Base-by-base conservation (phyloP, 371 early-diverging fungal species). In the Syncephalastrum racemosum region DNA sequence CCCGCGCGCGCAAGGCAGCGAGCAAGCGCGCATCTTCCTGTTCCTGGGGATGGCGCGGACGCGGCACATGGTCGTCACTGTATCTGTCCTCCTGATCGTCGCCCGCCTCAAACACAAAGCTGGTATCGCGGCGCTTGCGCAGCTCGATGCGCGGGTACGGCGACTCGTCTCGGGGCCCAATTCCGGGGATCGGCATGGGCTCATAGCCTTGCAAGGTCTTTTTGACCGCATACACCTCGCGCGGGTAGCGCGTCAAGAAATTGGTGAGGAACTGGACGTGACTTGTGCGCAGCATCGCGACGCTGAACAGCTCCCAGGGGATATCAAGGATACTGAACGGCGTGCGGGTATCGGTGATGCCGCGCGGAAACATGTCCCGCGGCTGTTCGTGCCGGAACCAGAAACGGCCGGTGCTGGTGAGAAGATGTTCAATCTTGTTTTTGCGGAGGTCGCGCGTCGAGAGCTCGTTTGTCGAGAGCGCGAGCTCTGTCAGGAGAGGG, bases 201-300 rank as follows among this genome's bases (percentile, higher is more conserved):
- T 80, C 80, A 46, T 76, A 80, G 14, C 74, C 70, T 16, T 72
- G 72, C 4, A 80, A 20, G 7, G 71, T 77, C 54, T 81, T 75
- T 60, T 84, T 84, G 46, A 86, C 69, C 13, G 83, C 74, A 45
- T 79, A 73, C 0, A 77, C 77, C 53, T 86, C 87, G 14, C 74
- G 55, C 4, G 85, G 85, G 54, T 73, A 86, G 0, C 83, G 70
- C 12, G 64, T 59, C n/a, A 84, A 54, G 52, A 82, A 84, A 40
- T 79, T 83, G 4, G 84, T 81, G 63, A 83, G 63, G 54, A 86
- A 85, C 45, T 83, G 87, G 23, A 81, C 77, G 60, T 85, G 88
- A 51, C 78, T 82, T 56, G 80, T 77, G 42, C 84, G 80, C 23
- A 83, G 60, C 58, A 79, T 68, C 6, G 80, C 73, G n/a, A 84